Evolutionary conservation across 164 flowering plant genomes (phyloP), one percentile per base, ranked within the genome.

Genomic region (Magnolia officinalis): DNA sequence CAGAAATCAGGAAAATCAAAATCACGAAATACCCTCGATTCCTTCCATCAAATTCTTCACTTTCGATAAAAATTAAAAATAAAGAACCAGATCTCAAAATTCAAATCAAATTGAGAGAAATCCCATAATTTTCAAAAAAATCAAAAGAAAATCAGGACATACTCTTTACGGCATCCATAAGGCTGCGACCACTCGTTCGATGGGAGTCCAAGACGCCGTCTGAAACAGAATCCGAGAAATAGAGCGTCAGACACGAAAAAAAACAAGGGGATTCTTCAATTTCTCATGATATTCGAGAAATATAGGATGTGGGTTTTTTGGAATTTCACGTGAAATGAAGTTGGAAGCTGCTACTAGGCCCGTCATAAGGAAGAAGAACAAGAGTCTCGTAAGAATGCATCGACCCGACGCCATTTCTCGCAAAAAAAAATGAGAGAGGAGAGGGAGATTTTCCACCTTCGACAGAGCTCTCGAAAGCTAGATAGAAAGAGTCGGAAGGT

Each of bases 121-220:
- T 18, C 31, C 29, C 29, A 11, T 21, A 23, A 66, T 5, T 19
- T 37, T 63, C 8, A 9, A 29, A 19, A 63, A 49, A 2, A 0
- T 37, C 8, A 8, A 24, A 52, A 61, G 29, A 37, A 68, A 29
- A 79, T 18, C 49, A 13, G 69, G 70, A 71, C 63, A 21, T 18
- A 89, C 91, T 74, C 82, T 82, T 82, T 76, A 68, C 79, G 19
- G 85, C 78, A 79, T 88, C 89, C 74, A 89, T 90, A 14, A 88
- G 89, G 70, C 66, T 84, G 29, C 91, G 86, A 31, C 88, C 87
- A 21, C 82, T 59, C 37, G 76, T 68, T 80, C 82, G 73, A 63
- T 58, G 78, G 59, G 81, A 78, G 6, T 79, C 78, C 74, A 87
- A 81, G 52, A 82, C 68, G 75, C 20, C 79, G 78, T 82, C 92